Base-by-base conservation (phyloP, 192 early-diverging fungal genomes). In the Funneliformis mosseae region DNA sequence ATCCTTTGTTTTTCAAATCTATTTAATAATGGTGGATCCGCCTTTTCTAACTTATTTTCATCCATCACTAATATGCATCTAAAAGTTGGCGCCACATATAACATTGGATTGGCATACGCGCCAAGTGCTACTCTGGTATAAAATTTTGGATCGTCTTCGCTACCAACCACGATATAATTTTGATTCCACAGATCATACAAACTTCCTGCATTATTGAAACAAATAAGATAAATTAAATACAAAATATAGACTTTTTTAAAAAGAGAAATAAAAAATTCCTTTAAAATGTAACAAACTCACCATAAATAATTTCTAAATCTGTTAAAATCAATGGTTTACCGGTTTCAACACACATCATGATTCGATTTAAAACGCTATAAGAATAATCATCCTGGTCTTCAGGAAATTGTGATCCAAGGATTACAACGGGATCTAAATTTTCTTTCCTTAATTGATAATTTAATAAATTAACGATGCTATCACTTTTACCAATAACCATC, bases 161-260 rank as follows among this genome's bases (percentile, higher is more conserved):
- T 69, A 16, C 77, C 77, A 27, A 71, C 39, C 4, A 62, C 38
- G 23, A 79, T 79, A n/a, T 79, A 79, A 67, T 79, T 79, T 21
- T 79, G 77, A 79, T 79, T 79, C 77, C 77, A 79, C 62, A 79
- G 23, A 42, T 79, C 77, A 67, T 79, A 79, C 9, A 79, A 48
- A 55, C 77, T 79, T 38, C 77, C 77, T 50, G 16, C 16, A 16
- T 50, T 50, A 16, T 4, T 50, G 0, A 50, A 16, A 16, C 16
- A 50, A 16, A 16, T 16, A 16, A 50, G 4, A 50, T 16, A 14
- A 50, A 50, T 3, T 50, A 50, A 50, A 14, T 14, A 14, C 0
- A 4, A 50, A 50, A 50, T 3, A 16, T 14, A 14, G 4, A 14
- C 12, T 16, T 12, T 48, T 12, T 48, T 48, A 48, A 12, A 48